A percentile compares a stretch with the other conserved stretches of the same genome.
Conservation (phyloP, 2,329 filamentous ascomycete species). For the Xenoacremonium recifei region DNA sequence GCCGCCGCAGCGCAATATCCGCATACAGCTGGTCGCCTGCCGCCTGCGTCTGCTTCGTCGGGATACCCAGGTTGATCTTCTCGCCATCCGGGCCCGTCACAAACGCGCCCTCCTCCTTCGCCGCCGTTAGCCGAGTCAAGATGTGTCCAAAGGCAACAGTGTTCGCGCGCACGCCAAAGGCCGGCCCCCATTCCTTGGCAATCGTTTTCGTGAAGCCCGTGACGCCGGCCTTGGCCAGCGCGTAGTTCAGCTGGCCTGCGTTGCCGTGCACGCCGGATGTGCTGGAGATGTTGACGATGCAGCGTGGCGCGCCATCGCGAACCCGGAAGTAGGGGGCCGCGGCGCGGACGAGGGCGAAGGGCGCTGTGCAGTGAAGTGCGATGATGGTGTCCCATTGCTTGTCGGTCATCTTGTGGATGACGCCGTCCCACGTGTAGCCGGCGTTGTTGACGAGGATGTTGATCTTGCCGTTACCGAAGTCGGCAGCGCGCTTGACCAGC, state of each 20-base stretch:
- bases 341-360: constrained; percentile 78
- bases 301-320: constrained; percentile 74
- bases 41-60: constrained; percentile 53
- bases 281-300: constrained; percentile 80
- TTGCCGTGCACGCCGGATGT: constrained; percentile 85
- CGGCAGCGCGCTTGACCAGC: constrained; percentile 72
- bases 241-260: constrained; percentile 88
- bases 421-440: constrained; percentile 89
- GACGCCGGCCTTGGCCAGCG: constrained; percentile 80
- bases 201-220: constrained; percentile 84
- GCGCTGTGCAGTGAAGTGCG: constrained; percentile 78
- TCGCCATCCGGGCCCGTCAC: constrained; percentile 73
- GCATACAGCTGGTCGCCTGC: constrained; percentile 45
- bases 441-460: constrained; percentile 92
- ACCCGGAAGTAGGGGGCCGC: constrained; percentile 87
- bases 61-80: constrained; percentile 74
- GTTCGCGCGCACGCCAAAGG: constrained; percentile 79
- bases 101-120: constrained; percentile 82
- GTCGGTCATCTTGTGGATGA: constrained; percentile 89
- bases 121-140: constrained; percentile 73
- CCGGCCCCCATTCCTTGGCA: constrained; percentile 86
- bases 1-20: constrained; percentile 77
- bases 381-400: constrained; percentile 91
- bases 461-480: constrained; percentile 83
- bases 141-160: constrained; percentile 85